These are phyloP conservation scores for Cystobasidium onofrii DNA, from an alignment of 768 basidiomycete species.

Conservation along the genomic window DNA sequence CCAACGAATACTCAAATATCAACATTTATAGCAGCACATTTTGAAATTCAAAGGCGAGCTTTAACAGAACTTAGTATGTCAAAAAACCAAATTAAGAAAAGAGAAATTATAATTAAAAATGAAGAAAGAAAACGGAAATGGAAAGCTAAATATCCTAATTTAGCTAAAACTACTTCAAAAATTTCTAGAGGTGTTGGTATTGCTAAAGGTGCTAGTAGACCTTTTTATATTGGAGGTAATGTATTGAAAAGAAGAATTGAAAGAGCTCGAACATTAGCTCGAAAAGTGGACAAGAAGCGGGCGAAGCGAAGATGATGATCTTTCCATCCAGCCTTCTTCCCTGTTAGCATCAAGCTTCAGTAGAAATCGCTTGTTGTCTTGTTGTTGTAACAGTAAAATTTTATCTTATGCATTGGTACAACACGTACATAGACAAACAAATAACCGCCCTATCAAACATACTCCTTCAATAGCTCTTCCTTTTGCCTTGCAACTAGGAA, in stretches of 20 bases:
- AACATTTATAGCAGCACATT: constrained; percentile 3
- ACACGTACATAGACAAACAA: background rate
- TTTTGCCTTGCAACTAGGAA: constrained; percentile 28
- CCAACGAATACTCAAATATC: constrained; percentile 23
- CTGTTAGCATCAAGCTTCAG: background rate
- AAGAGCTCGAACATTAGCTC: constrained; percentile 22
- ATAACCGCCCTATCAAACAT: background rate
- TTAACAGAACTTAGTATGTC: constrained; percentile 25
- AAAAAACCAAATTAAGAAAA: constrained; percentile 32
- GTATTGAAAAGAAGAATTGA: background rate
- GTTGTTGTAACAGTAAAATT: background rate
- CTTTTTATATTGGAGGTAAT: constrained; percentile 28
- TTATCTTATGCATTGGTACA: background rate
- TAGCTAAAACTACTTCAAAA: background rate
- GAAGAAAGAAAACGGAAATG: constrained; percentile 21
- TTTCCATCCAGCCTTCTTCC: background rate
- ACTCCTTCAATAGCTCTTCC: constrained; percentile 32
- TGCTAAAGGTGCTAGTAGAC: background rate
- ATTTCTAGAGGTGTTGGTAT: constrained; percentile 6
- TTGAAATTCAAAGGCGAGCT: background rate
- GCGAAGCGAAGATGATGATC: background rate
- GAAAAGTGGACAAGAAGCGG: constrained; percentile 18
- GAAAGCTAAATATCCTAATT: background rate
- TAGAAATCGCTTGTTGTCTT: background rate
- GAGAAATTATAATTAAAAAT: background rate